Conservation (phyloP, 1,284 basidiomycete species). For the Ustilago cynodontis region DNA sequence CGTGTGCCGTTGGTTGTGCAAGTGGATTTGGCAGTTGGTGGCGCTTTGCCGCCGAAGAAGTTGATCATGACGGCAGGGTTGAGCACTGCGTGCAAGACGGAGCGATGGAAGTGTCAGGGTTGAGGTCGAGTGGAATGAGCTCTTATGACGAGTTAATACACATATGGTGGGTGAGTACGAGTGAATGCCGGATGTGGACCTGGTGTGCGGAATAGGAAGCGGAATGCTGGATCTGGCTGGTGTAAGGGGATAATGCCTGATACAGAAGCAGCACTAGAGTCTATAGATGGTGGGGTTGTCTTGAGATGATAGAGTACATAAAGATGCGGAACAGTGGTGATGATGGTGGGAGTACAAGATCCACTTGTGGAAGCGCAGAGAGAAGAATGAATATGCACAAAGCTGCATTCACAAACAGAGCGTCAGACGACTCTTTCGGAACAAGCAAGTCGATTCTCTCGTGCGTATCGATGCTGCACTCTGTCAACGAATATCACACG, state of each 20-base stretch:
- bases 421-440: too few species aligned
- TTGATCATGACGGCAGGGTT: constrained; percentile 38
- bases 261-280: background rate
- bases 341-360: background rate
- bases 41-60: constrained; percentile 44
- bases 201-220: background rate
- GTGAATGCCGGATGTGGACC: background rate
- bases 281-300: background rate
- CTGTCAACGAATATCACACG: too few species aligned
- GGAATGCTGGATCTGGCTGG: background rate
- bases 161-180: constrained; percentile 2
- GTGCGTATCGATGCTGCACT: too few species aligned
- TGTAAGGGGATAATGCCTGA: background rate
- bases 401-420: too few species aligned
- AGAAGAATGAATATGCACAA: background rate
- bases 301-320: background rate
- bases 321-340: background rate
- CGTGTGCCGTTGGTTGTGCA: constrained; percentile 10
- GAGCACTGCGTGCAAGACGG: background rate
- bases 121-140: background rate
- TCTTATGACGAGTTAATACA: background rate
- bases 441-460: too few species aligned
- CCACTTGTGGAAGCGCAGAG: background rate
- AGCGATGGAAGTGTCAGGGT: background rate
- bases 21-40: constrained; percentile 14